Base-by-base conservation (phyloP, 1,139 yeast genomes). In the Yamadazyma sp. region DNA sequence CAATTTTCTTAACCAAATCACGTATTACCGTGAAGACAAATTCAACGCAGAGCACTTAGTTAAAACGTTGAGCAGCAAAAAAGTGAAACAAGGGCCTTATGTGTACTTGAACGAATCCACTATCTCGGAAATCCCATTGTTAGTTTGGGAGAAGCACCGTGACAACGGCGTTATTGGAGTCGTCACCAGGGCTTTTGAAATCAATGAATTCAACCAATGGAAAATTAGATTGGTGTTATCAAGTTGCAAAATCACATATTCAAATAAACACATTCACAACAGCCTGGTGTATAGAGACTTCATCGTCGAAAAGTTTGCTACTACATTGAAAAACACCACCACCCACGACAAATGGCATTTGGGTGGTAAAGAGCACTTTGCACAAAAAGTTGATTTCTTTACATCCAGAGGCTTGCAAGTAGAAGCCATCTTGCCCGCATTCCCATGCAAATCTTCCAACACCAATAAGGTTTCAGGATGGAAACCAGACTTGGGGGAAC, bases 401-500 rank as follows among this genome's bases (percentile, higher is more conserved):
- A 76, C 80, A 11, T 62, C 71, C 33, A 65, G 78, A 48, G 61
- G 66, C 42, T 47, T 68, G 24, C 66, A 68, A 31, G 64, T 79
- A 42, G 81, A 78, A 54, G 78, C 81, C 8, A 81, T 78, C 7
- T 59, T 79, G 38, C 85, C 85, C 3, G 85, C 84, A 0, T 79
- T 79, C 47, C 85, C 85, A 3, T 79, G 84, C 51, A 79, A 79
- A 51, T 77, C 83, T 0, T 77, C 83, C 12, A 79, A 79, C 46
- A 45, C 55, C 31, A 67, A 73, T 31, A 79, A 79, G 53, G 84
- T 79, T n/a, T 64, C 69, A 27, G 72, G 77, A 3, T 48, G 56
- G 22, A 51, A 61, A 36, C 85, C 85, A 1, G 85, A 79, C 48
- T 59, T 59, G 46, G 75, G 75, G 3, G 75, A 69, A 47, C 63